phyloP scores from a whole-genome alignment of 78 protist species.

The Acrasis kona region DNA sequence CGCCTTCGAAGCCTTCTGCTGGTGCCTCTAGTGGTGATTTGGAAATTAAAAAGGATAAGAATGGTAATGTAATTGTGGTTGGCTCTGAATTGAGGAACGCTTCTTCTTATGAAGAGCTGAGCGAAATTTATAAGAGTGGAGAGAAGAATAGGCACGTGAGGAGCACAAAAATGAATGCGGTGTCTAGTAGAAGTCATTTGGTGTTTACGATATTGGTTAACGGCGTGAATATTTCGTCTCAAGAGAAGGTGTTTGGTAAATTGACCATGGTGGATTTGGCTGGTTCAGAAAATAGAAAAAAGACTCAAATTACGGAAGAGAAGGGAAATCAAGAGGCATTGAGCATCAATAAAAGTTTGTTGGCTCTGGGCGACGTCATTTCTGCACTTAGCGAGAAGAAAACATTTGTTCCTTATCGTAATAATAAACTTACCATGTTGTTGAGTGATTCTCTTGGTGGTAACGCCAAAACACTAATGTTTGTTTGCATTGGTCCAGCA shows the following conservation, averaged over 20 bases:
- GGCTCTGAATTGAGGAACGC: neutral
- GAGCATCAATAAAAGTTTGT: conserved; percentile 37
- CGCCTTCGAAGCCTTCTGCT: no score
- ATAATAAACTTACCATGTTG: conserved; percentile 45
- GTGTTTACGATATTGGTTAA: no score
- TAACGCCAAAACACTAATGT: conserved; percentile 75
- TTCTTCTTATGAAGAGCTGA: neutral
- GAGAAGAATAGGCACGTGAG: neutral
- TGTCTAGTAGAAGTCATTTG: conserved; percentile 30
- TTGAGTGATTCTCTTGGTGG: conserved; percentile 52
- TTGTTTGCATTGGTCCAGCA: conserved; percentile 71
- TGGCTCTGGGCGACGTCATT: conserved; percentile 41
- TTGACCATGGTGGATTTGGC: conserved; percentile 48
- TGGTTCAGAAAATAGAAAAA: conserved; percentile 45
- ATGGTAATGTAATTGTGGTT: conserved; percentile 4
- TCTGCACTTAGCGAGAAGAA: conserved; percentile 25
- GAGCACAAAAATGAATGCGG: conserved; percentile 39
- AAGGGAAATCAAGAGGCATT: conserved; percentile 31
- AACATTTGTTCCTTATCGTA: conserved; percentile 40
- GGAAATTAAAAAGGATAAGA: conserved; percentile 21
- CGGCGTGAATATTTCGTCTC: conserved; percentile 14
- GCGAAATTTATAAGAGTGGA: neutral
- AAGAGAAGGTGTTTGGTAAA: neutral
- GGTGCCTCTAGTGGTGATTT: no score
- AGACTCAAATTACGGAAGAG: conserved; percentile 14